Conservation (phyloP, 2,329 filamentous ascomycete species). For the Pseudocercospora fuligena region DNA sequence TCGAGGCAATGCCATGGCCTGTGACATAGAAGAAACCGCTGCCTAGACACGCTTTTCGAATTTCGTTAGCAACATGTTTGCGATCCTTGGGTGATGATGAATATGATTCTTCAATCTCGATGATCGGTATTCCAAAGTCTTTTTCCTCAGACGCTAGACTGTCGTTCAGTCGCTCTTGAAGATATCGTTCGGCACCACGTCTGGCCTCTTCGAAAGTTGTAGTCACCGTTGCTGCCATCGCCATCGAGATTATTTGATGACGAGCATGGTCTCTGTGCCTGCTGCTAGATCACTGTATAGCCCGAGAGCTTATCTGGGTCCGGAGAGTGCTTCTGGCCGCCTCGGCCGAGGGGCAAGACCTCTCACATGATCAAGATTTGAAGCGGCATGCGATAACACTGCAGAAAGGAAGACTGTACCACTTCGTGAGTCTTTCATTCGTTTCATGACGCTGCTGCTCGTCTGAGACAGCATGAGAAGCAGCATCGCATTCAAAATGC, state of each 20-base stretch:
- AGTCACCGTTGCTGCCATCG: not conserved
- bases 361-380: not conserved
- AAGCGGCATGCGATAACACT: too few relatives aligned
- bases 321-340: not conserved
- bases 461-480: too few relatives aligned
- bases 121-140: constrained; percentile 14
- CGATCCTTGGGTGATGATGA: not conserved
- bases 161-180: not conserved
- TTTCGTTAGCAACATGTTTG: constrained; percentile 4
- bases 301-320: not conserved
- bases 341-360: not conserved
- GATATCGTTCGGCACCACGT: constrained; percentile 10
- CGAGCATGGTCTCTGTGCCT: too few relatives aligned
- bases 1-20: not conserved
- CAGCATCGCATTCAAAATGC: too few relatives aligned
- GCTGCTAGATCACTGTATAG: too few relatives aligned
- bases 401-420: too few relatives aligned
- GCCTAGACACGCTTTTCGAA: constrained; percentile 20
- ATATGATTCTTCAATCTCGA: constrained; percentile 15
- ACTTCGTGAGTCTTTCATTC: too few relatives aligned
- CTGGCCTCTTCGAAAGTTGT: constrained; percentile 11
- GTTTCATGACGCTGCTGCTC: too few relatives aligned
- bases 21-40: constrained; percentile 30
- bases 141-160: not conserved
- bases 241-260: too few relatives aligned